Evolutionary conservation across 2,329 filamentous ascomycete genomes (phyloP).

Genomic region (Phialophora verrucosa): DNA sequence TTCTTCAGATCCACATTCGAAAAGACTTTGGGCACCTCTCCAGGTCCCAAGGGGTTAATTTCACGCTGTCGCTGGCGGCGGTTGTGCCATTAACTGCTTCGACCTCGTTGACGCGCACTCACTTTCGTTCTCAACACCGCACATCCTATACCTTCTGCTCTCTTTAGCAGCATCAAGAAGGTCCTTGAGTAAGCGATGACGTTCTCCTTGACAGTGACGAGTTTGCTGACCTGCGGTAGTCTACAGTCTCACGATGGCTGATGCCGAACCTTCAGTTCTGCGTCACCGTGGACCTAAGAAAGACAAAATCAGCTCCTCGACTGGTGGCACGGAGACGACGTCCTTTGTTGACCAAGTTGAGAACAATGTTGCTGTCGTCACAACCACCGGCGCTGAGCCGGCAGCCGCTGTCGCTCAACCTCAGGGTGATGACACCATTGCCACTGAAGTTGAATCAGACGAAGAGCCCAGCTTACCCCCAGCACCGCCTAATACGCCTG

Average conservation of each 20-base stretch:
- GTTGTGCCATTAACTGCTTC: conserved; percentile 14
- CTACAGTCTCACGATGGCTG: neutral
- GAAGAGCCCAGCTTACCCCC: neutral
- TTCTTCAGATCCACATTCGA: conserved; percentile 21
- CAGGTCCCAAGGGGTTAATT: conserved; percentile 6
- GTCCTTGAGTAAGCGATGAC: neutral
- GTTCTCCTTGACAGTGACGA: neutral
- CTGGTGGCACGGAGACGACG: neutral
- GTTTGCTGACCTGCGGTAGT: neutral
- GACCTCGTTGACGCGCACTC: conserved; percentile 4
- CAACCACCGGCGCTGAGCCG: neutral
- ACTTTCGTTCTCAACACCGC: conserved; percentile 14
- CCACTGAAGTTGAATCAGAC: neutral
- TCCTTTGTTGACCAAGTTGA: neutral
- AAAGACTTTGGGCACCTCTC: conserved; percentile 10
- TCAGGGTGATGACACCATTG: neutral
- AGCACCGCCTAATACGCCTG: conserved; percentile 1
- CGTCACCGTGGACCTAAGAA: neutral
- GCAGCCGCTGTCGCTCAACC: neutral
- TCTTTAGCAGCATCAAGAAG: neutral
- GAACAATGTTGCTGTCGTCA: neutral
- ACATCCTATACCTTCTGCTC: conserved; percentile 13
- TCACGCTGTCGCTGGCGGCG: conserved; percentile 8
- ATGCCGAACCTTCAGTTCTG: neutral
- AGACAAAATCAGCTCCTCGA: neutral